Base-by-base conservation (phyloP, 257 asterid genomes). In the Coffea eugenioides region DNA sequence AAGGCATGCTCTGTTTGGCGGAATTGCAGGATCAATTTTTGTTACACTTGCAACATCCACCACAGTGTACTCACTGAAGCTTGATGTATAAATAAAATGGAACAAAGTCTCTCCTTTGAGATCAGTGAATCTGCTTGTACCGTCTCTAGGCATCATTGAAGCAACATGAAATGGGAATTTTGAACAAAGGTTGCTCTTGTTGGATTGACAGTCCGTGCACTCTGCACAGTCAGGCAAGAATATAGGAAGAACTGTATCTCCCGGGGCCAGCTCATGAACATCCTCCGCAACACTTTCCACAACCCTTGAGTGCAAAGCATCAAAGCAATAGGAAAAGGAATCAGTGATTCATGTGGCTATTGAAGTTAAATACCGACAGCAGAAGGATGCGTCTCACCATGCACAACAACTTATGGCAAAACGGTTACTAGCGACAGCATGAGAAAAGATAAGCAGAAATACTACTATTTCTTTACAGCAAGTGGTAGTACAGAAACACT, bases 211-310 rank as follows among this genome's bases (percentile, higher is more conserved):
- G 84, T 92, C 98, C 6, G 15, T 73, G 76, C 99, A 95, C 23
- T 93, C 93, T 43, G 74, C 90, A 78, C 98, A 95, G 39, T 93
- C 99, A 0, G 98, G 56, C 78, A 93, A 25, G 80, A 95, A 91
- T 76, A 87, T 70, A 1, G 99, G 99, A 75, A 95, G 74, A n/a
- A 93, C 98, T 46, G 64, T 86, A 76, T 92, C 98, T 5, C 99
- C 97, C 54, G 83, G 88, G 8, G 51, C 88, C 0, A 93, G 66
- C 66, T 82, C 96, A 1, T 71, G 73, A 16, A 93, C 97, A 25
- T 85, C 87, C 36, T 92, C 93, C 31, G 97, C 99, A 69, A 91
- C 86, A 83, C 97, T 96, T 90, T 96, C 99, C 2, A 96, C 89
- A 43, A 92, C 81, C 83, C 98, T 95, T 27, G 57, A 79, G 62